These are phyloP conservation scores for Pythium phragmitis DNA, from an alignment of 352 stramenopile genomes.

Conservation along the genomic window DNA sequence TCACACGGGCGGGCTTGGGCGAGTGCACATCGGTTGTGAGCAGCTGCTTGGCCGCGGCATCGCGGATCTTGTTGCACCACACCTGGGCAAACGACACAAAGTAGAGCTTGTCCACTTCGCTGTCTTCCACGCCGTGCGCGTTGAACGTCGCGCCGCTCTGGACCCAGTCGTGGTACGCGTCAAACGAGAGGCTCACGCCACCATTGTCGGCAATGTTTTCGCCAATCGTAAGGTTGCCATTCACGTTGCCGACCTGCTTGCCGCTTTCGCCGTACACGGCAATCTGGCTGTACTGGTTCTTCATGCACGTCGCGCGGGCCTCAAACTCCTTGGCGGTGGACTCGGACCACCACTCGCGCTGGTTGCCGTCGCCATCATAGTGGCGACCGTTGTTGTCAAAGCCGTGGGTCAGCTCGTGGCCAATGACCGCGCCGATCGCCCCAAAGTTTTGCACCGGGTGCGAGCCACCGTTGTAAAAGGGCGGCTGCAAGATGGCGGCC, in stretches of 20 bases:
- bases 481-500: conserved; percentile 91
- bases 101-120: conserved; percentile 46
- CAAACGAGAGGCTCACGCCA: conserved; percentile 57
- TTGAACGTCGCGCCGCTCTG: conserved; percentile 11
- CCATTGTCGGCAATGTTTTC: conserved; percentile 86
- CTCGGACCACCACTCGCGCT: conserved; percentile 91
- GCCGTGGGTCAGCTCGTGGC: conserved; percentile 94
- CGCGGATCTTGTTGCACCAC: conserved; percentile 56
- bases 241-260: conserved; percentile 40
- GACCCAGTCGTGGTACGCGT: conserved; percentile 52
- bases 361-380: conserved; percentile 85
- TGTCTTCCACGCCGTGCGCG: conserved; percentile 5
- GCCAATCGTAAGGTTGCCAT: conserved; percentile 60
- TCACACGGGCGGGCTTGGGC: conserved; percentile 32
- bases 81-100: conserved; percentile 61
- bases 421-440: conserved; percentile 90
- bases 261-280: conserved; percentile 35
- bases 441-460: conserved; percentile 91
- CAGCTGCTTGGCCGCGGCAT: conserved; percentile 38
- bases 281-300: conserved; percentile 56
- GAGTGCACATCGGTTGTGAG: conserved; percentile 53
- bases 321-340: conserved; percentile 73
- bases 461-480: conserved; percentile 86
- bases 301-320: conserved; percentile 52
- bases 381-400: conserved; percentile 92